Conservation (phyloP, 1,284 basidiomycete species). For the Sphaerobolus stellatus region DNA sequence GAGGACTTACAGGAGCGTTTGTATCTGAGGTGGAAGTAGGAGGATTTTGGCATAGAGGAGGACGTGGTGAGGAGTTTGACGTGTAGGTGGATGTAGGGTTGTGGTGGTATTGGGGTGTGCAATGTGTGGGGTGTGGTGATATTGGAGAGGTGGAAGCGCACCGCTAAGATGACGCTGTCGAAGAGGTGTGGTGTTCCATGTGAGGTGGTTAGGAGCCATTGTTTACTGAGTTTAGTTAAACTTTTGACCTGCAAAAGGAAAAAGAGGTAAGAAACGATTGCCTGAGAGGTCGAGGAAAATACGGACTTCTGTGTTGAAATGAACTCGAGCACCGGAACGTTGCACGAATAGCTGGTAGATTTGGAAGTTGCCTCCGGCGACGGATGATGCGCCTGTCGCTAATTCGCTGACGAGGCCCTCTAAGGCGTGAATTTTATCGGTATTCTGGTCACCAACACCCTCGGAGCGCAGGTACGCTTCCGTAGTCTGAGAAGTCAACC, state of each 20-base stretch:
- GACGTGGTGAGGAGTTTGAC: constrained; percentile 88
- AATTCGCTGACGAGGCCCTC: constrained; percentile 77
- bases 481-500: too few relatives aligned
- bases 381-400: constrained; percentile 61
- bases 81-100: constrained; percentile 82
- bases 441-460: constrained; percentile 63
- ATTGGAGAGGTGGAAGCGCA: constrained; percentile 66
- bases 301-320: constrained; percentile 44
- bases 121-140: constrained; percentile 52
- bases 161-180: constrained; percentile 71
- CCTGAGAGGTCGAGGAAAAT: too few relatives aligned
- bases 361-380: constrained; percentile 82
- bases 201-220: constrained; percentile 21
- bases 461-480: too few relatives aligned
- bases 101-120: constrained; percentile 53
- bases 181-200: constrained; percentile 47
- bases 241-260: constrained; percentile 16
- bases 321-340: constrained; percentile 64
- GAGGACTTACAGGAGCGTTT: constrained; percentile 67
- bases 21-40: constrained; percentile 67
- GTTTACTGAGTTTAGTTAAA: constrained; percentile 12
- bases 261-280: too few relatives aligned
- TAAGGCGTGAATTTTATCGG: constrained; percentile 76
- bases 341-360: constrained; percentile 84
- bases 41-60: constrained; percentile 56